A percentile compares a stretch with the other conserved stretches of the same genome.
phyloP scores from a whole-genome alignment of 2,329 filamentous ascomycete species.

The Aspergillus costaricaensis region DNA sequence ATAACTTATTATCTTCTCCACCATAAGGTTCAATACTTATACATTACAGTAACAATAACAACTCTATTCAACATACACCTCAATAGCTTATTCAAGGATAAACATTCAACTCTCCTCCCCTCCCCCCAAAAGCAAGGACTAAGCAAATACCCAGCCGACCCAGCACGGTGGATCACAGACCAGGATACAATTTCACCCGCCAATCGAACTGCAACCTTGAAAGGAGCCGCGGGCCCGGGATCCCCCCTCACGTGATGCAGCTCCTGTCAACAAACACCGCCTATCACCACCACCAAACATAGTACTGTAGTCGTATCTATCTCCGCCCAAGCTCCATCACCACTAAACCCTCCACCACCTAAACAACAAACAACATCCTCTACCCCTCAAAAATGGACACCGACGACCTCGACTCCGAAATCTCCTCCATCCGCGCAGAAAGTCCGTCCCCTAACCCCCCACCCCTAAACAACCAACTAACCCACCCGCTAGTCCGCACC shows the following conservation, averaged over 20 bases:
- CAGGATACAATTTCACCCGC: not conserved
- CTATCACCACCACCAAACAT: slow-evolving; percentile 3
- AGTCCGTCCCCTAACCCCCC: slow-evolving; percentile 31
- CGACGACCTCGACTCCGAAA: slow-evolving; percentile 43
- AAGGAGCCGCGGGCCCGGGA: not conserved
- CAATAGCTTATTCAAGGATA: not conserved
- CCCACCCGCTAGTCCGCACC: slow-evolving; percentile 37
- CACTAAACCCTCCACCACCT: slow-evolving; percentile 7
- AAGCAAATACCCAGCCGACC: not conserved
- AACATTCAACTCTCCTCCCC: not conserved
- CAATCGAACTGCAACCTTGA: not conserved
- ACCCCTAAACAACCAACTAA: slow-evolving; percentile 12
- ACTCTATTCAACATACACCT: not conserved
- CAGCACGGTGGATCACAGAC: slow-evolving; percentile 1
- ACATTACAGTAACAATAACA: not conserved
- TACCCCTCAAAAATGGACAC: slow-evolving; percentile 18
- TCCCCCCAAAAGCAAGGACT: not conserved
- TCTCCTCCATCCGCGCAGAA: slow-evolving; percentile 43
- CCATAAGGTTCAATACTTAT: too few relatives aligned
- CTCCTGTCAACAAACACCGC: slow-evolving; percentile 9
- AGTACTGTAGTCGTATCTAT: not conserved
- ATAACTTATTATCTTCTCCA: too few relatives aligned
- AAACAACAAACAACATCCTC: not conserved
- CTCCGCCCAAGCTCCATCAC: not conserved
- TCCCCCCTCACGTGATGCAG: slow-evolving; percentile 10